These are phyloP conservation scores for Boletus hoseneyae DNA, from an alignment of 1,284 basidiomycete genomes.

Conservation along the genomic window DNA sequence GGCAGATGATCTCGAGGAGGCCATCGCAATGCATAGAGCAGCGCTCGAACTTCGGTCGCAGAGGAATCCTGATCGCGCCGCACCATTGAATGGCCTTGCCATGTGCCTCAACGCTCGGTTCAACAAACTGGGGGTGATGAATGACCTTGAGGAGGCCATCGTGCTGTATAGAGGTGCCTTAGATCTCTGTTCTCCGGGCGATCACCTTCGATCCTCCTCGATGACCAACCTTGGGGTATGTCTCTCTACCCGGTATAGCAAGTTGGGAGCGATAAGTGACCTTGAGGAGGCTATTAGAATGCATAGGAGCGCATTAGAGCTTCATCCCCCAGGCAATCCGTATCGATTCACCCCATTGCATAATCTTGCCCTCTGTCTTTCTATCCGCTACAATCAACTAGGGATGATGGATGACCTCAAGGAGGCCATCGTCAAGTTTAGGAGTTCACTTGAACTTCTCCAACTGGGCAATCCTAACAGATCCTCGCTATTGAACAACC, in stretches of 20 bases:
- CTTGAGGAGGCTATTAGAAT: background rate
- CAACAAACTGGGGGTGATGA: background rate
- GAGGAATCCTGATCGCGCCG: background rate
- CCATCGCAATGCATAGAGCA: background rate
- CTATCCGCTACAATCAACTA: background rate
- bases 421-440: background rate
- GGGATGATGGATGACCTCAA: background rate
- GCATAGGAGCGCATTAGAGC: background rate
- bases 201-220: background rate
- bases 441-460: background rate
- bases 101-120: background rate
- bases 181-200: background rate
- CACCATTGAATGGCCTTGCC: conserved; percentile 2
- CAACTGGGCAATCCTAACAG: background rate
- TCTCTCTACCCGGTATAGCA: background rate
- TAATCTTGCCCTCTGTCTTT: background rate
- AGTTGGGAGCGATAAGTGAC: background rate
- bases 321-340: background rate
- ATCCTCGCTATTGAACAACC: background rate
- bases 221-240: background rate
- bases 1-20: background rate
- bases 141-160: conserved; percentile 5
- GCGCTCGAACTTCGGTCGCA: conserved; percentile 3
- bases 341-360: background rate
- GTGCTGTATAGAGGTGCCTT: background rate